Evolutionary conservation across 2,329 filamentous ascomycete genomes (phyloP), one percentile per base, ranked within the genome.

Genomic region (Myriosclerotinia scirpicola): DNA sequence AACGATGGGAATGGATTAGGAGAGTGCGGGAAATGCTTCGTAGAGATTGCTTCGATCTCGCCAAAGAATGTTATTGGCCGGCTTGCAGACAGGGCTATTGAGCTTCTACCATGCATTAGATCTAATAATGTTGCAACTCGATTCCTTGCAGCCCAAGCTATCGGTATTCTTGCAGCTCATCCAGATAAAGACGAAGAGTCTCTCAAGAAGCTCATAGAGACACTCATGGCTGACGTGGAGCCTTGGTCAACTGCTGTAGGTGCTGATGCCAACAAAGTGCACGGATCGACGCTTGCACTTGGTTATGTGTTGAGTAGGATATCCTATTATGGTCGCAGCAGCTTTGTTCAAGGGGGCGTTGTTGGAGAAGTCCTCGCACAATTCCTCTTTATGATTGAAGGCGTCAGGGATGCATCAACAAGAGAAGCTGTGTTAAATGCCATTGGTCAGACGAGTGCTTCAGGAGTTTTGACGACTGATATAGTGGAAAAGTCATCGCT

Each of bases 131-230:
- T 87, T 68, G 84, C 87, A 65, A 83, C 90, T 7, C 85, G 93
- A 46, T 80, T 82, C 48, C 80, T 89, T 38, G 88, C 88, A 1
- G 88, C 92, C 20, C 87, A 87, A 68, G 85, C 87, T 0, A 86
- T 93, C 72, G 93, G 93, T 0, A 89, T 97, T 15, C 78, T 97
- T 6, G 87, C 85, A 0, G 89, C 92, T 0, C 90, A 94, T 75
- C 81, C 82, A 5, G 74, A 72, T 8, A 82, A 81, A 66, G 72
- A 81, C 2, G 71, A 78, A 0, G 73, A 77, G 15, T 73, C 79
- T 4, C 72, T 87, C 15, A 73, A 78, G 11, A 77, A 76, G 20
- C 77, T 81, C 11, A 74, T 87, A 34, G 70, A 77, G 20, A 73
- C 78, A 0, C 78, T 90, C 17, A 78, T 85, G 8, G 73, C 77